phyloP scores from a whole-genome alignment of 1,284 basidiomycete species.

The Cutaneotrichosporon dermatis region DNA sequence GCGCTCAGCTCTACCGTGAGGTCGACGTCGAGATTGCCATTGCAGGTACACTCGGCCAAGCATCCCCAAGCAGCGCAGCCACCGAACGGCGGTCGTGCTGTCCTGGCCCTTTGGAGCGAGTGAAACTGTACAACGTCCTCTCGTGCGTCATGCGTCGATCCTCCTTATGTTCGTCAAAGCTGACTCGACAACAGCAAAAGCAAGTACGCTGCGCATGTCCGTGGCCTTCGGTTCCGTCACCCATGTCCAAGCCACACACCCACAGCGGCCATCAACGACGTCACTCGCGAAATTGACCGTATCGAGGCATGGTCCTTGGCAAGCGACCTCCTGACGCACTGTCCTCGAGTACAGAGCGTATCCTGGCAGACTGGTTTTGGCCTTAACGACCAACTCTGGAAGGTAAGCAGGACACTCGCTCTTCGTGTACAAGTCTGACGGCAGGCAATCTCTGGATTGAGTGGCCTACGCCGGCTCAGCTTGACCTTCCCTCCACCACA shows the following conservation, averaged over 20 bases:
- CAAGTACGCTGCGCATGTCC: slow-evolving; percentile 11
- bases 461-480: slow-evolving; percentile 3
- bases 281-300: slow-evolving; percentile 10
- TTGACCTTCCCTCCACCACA: slow-evolving; percentile 9
- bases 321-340: slow-evolving; percentile 5
- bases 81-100: slow-evolving; percentile 9
- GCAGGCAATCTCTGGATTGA: slow-evolving; percentile 11
- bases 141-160: slow-evolving; percentile 2
- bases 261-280: slow-evolving; percentile 3
- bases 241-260: slow-evolving; percentile 14
- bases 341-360: slow-evolving; percentile 10
- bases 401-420: neutral
- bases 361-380: slow-evolving; percentile 21
- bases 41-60: slow-evolving; percentile 9
- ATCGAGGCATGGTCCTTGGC: slow-evolving; percentile 16
- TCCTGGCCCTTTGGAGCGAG: slow-evolving; percentile 5
- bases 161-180: neutral
- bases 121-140: slow-evolving; percentile 5
- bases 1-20: slow-evolving; percentile 7
- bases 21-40: slow-evolving; percentile 16
- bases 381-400: slow-evolving; percentile 12
- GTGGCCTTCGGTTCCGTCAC: slow-evolving; percentile 16
- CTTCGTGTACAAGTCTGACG: neutral
- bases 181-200: slow-evolving; percentile 1
- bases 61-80: neutral